These are phyloP conservation scores for Saitozyma sp. DNA, from an alignment of 768 basidiomycete species.

Conservation along the genomic window DNA sequence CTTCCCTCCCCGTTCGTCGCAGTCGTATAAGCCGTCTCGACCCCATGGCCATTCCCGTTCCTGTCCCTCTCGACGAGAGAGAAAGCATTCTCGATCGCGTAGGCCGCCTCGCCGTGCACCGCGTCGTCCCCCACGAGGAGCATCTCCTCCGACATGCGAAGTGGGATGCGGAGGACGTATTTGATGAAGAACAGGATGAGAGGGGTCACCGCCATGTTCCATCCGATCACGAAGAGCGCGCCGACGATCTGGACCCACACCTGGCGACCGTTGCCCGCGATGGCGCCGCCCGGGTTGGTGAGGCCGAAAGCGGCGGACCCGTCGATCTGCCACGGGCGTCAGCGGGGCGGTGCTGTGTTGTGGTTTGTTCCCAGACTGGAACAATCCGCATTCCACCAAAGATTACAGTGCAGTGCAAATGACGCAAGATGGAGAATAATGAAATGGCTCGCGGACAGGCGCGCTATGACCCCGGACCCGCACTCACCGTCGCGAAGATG, in stretches of 20 bases:
- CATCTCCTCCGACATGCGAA: constrained; percentile 1
- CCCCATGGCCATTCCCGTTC: not conserved
- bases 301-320: constrained; percentile 9
- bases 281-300: constrained; percentile 6
- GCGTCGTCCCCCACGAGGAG: constrained; percentile 6
- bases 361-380: too few species aligned
- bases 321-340: not conserved
- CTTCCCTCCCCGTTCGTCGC: not conserved
- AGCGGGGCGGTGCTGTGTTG: too few species aligned
- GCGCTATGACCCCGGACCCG: too few species aligned
- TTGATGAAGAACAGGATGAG: constrained; percentile 5
- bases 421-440: too few species aligned
- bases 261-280: constrained; percentile 5
- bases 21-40: constrained; percentile 4
- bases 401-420: too few species aligned
- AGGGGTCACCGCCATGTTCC: constrained; percentile 2
- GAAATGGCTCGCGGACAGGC: too few species aligned
- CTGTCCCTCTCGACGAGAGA: not conserved
- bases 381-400: too few species aligned
- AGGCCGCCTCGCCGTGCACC: constrained; percentile 2
- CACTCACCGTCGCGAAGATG: constrained; percentile 1
- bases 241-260: constrained; percentile 7
- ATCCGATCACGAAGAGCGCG: constrained; percentile 1
- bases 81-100: constrained; percentile 6
- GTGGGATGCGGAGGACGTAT: constrained; percentile 4